phyloP scores from a whole-genome alignment of 257 asterid genomes.

The Solanum chilense region DNA sequence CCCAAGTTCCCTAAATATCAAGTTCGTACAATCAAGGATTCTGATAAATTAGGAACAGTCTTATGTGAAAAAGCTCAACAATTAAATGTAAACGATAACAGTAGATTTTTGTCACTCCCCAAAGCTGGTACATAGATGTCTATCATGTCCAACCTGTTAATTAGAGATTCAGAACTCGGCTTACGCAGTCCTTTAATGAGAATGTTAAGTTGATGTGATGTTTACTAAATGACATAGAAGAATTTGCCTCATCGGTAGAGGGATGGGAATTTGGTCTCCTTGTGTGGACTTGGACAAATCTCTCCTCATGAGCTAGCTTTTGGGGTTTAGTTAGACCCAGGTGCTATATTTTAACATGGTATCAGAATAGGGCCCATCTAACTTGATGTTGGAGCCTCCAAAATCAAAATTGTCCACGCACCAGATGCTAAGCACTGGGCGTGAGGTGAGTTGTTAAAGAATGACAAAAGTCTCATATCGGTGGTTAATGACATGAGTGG shows the following conservation, averaged over 20 bases:
- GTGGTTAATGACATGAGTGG: too few species aligned
- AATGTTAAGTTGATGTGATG: neutral
- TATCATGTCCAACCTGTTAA: neutral
- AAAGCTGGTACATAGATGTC: neutral
- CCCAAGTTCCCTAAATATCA: neutral
- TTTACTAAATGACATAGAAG: neutral
- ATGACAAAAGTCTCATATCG: too few species aligned
- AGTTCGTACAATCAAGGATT: neutral
- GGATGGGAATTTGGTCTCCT: too few species aligned
- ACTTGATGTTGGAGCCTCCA: too few species aligned
- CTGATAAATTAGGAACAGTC: neutral
- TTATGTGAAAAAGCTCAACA: neutral
- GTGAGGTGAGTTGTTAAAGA: too few species aligned
- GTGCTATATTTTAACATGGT: too few species aligned
- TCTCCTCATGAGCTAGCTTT: too few species aligned
- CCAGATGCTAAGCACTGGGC: too few species aligned
- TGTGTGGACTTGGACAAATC: too few species aligned
- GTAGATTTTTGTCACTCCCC: neutral
- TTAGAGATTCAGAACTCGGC: neutral
- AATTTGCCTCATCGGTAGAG: neutral
- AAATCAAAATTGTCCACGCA: too few species aligned
- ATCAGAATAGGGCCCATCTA: too few species aligned
- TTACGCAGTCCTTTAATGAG: neutral
- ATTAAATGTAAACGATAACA: neutral
- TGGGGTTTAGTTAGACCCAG: too few species aligned